Conservation (phyloP, 2,329 filamentous ascomycete genomes). For the Scortechinia acanthostroma region DNA sequence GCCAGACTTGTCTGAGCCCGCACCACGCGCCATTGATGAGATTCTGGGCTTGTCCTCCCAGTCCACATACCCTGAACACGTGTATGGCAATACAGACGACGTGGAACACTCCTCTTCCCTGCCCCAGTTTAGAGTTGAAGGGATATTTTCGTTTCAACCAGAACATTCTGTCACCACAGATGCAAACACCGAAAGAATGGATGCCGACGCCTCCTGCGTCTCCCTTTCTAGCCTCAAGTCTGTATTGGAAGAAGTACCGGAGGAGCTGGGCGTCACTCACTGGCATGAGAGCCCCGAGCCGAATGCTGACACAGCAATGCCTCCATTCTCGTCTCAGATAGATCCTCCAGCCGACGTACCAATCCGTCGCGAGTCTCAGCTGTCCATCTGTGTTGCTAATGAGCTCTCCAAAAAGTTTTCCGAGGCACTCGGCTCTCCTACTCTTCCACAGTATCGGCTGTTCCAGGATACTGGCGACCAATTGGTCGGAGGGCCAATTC, state of each 20-base stretch:
- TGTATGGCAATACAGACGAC: background rate
- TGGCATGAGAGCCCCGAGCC: constrained; percentile 18
- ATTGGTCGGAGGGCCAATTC: constrained; percentile 3
- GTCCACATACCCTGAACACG: constrained; percentile 21
- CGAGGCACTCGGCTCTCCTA: constrained; percentile 32
- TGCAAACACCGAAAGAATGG: too few species aligned
- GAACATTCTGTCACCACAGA: background rate
- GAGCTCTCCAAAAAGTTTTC: constrained; percentile 27
- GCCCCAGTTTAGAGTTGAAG: too few species aligned
- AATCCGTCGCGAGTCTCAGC: constrained; percentile 8
- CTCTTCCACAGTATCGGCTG: constrained; percentile 16
- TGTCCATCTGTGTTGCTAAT: constrained; percentile 18
- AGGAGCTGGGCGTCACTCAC: constrained; percentile 22
- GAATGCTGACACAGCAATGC: constrained; percentile 8
- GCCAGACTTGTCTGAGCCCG: constrained; percentile 19
- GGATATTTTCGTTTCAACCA: too few species aligned
- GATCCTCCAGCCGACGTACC: constrained; percentile 4
- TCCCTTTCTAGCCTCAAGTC: background rate
- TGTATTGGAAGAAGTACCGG: constrained; percentile 23
- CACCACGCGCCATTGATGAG: constrained; percentile 28
- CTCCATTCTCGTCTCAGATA: constrained; percentile 9
- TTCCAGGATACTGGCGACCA: constrained; percentile 7
- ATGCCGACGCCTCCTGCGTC: too few species aligned
- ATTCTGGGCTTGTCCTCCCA: constrained; percentile 26
- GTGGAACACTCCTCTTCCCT: background rate